Percentiles rank a stretch among this genome's conserved stretches.
Evolutionary conservation across 2,329 filamentous ascomycete genomes (phyloP).

Genomic region (Fusarium subglutinans): DNA sequence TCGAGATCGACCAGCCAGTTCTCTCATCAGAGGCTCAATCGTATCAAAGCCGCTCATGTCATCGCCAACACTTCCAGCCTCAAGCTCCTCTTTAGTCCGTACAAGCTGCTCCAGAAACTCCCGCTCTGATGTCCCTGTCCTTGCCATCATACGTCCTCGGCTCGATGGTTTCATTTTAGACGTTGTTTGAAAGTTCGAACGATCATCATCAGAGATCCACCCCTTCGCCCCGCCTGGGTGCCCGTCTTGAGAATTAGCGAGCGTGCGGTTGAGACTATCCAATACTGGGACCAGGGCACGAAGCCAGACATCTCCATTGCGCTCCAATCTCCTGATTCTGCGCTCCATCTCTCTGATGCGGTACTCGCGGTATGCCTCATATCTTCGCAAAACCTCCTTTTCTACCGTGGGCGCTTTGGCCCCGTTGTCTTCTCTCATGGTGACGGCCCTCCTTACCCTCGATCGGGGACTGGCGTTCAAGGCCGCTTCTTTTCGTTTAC

Average conservation of each 20-base stretch:
- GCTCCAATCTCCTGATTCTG: conserved; percentile 57
- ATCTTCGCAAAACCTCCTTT: conserved; percentile 50
- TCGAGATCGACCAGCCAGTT: conserved; percentile 49
- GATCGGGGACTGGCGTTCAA: conserved; percentile 29
- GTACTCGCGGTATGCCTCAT: conserved; percentile 54
- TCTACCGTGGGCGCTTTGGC: conserved; percentile 39
- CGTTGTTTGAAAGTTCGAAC: conserved; percentile 9
- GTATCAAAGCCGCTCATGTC: conserved; percentile 50
- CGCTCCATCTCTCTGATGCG: conserved; percentile 59
- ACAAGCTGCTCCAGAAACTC: conserved; percentile 45
- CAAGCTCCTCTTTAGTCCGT: conserved; percentile 38
- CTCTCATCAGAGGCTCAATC: conserved; percentile 57
- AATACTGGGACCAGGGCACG: conserved; percentile 56
- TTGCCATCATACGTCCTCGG: conserved; percentile 34
- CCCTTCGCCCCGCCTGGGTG: conserved; percentile 33
- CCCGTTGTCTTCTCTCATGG: conserved; percentile 40
- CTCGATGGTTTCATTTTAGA: conserved; percentile 23
- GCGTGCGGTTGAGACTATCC: conserved; percentile 53
- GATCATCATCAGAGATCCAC: conserved; percentile 48
- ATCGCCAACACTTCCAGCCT: conserved; percentile 40
- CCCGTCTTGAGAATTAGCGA: conserved; percentile 38
- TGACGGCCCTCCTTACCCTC: conserved; percentile 31
- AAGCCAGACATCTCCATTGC: conserved; percentile 57
- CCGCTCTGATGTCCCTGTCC: conserved; percentile 43
- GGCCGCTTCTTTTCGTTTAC: conserved; percentile 35